Evolutionary conservation across 2,329 filamentous ascomycete species (phyloP), one percentile per base, ranked within the genome.

Genomic region (Diaporthe amygdali): DNA sequence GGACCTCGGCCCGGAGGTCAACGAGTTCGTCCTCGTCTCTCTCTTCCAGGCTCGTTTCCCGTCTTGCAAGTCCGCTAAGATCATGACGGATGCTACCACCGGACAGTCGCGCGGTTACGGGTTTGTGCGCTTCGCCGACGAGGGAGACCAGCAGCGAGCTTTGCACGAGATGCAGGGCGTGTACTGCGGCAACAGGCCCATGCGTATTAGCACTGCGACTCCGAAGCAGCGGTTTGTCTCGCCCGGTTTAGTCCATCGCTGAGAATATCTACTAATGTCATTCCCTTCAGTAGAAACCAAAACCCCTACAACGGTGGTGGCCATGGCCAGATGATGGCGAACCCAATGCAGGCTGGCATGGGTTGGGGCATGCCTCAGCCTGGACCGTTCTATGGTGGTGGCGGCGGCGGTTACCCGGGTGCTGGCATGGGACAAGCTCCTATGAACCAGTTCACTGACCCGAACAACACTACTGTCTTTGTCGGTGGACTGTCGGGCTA

Each of bases 371-470:
- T 80, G 63, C 78, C 76, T 81, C 67, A 71, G 25, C 69, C 71
- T 64, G 55, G 64, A 3, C 69, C 69, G 0, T 71, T 69, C 9
- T 80, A 77, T 66, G 63, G 63, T 6, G 73, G 73, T n/a, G 82
- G 78, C 77, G 74, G 78, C 74, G 77, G 81, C 72, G 82, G 81
- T 64, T 82, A 83, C 34, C 67, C 54, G 14, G 69, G 69, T 22
- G 84, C 82, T 61, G 81, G 81, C 14, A 87, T 85, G 75, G 66
- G 66, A 7, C 55, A 55, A 22, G 66, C 66, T 25, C 59, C 56
- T 39, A 98, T 99, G 96, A 99, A 99, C 86, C 96, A 99, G 85
- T 99, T 99, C 87, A 99, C 96, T 46, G 96, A 99, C 79, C 96
- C 96, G 15, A 99, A 99, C 90, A 99, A 99, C 86, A 99, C 96